Percentiles rank a stretch among this genome's conserved stretches.
Evolutionary conservation across 2,329 filamentous ascomycete genomes (phyloP).

Genomic region (Calonectria hawksworthii): DNA sequence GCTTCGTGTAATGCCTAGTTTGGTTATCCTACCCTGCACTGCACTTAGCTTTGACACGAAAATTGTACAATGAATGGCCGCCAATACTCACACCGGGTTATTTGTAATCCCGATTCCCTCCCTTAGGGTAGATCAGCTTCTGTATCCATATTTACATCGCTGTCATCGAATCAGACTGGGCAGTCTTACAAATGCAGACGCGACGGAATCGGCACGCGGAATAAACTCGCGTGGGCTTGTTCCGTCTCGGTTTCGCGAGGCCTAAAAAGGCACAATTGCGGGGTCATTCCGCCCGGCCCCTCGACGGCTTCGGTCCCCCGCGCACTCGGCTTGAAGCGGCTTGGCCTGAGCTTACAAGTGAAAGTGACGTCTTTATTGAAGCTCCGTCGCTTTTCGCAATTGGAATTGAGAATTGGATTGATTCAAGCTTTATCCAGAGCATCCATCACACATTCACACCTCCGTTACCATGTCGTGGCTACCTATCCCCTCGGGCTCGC

Average conservation of each 20-base stretch:
- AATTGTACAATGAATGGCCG: background rate
- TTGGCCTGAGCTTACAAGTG: background rate
- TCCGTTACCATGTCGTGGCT: slow-evolving; percentile 47
- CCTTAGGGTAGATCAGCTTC: background rate
- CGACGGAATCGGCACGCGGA: slow-evolving; percentile 8
- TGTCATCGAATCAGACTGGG: background rate
- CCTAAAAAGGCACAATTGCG: slow-evolving; percentile 15
- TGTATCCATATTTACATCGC: background rate
- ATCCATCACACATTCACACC: background rate
- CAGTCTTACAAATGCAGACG: slow-evolving; percentile 16
- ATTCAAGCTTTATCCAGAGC: background rate
- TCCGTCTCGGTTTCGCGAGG: slow-evolving; percentile 8
- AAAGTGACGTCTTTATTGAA: slow-evolving; percentile 22
- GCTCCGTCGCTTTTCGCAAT: background rate
- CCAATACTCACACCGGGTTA: background rate
- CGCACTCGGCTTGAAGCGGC: slow-evolving; percentile 25
- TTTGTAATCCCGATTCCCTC: background rate
- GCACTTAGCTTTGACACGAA: background rate
- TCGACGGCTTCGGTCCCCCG: slow-evolving; percentile 18
- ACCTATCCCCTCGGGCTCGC: slow-evolving; percentile 50
- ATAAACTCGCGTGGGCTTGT: slow-evolving; percentile 1
- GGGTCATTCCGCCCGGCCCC: slow-evolving; percentile 32
- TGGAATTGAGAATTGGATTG: background rate
- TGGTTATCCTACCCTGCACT: too few relatives aligned
- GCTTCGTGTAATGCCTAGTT: too few relatives aligned